A percentile compares a stretch with the other conserved stretches of the same genome.
Conservation (phyloP, 2,329 filamentous ascomycete genomes). For the Clarireedia hainanense region DNA sequence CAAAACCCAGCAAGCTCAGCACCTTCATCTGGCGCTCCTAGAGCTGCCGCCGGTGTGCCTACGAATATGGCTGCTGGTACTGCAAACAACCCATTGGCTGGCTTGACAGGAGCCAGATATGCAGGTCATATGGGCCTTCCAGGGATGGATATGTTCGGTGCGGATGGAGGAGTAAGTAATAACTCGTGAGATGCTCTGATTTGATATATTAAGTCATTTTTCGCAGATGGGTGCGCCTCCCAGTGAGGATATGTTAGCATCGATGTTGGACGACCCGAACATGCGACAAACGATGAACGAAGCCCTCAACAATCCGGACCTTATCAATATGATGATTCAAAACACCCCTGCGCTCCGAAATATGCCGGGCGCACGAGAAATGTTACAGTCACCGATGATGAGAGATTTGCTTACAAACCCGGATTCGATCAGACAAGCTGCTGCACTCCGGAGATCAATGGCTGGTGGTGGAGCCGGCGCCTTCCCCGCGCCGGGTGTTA, state of each 20-base stretch:
- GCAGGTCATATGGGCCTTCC: conserved; percentile 88
- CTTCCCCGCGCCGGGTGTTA: conserved; percentile 88
- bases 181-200: background rate
- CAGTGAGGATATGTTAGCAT: conserved; percentile 70
- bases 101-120: conserved; percentile 85
- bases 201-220: conserved; percentile 18
- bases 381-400: conserved; percentile 83
- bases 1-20: conserved; percentile 41
- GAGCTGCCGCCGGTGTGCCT: conserved; percentile 52
- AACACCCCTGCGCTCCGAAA: conserved; percentile 76
- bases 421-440: conserved; percentile 70
- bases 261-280: conserved; percentile 82
- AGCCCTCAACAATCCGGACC: conserved; percentile 87
- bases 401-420: conserved; percentile 91
- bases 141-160: conserved; percentile 80
- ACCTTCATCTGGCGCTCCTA: conserved; percentile 28
- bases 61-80: conserved; percentile 74
- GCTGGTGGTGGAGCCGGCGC: conserved; percentile 43
- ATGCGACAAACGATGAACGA: conserved; percentile 86
- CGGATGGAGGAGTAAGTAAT: conserved; percentile 79
- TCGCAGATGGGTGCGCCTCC: conserved; percentile 81
- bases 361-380: conserved; percentile 67
- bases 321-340: conserved; percentile 91
- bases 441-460: conserved; percentile 72
- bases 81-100: conserved; percentile 83